phyloP scores from a whole-genome alignment of 2,329 filamentous ascomycete species.

The Epicoccum sorghinum region DNA sequence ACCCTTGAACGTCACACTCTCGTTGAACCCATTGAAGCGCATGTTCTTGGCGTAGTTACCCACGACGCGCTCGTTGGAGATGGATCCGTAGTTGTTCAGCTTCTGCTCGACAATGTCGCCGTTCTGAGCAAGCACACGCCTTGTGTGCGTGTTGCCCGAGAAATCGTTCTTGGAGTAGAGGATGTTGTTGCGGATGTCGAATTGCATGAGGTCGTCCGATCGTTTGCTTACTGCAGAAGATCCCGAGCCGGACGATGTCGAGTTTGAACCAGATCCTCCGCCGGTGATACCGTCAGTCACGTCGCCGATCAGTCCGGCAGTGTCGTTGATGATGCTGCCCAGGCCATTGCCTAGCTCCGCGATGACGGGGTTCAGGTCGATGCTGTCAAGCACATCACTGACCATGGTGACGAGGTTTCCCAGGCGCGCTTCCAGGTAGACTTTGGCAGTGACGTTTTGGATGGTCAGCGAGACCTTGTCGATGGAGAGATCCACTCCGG shows the following conservation, averaged over 20 bases:
- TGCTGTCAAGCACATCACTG: conserved; percentile 61
- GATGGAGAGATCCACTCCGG: conserved; percentile 65
- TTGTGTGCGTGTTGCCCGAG: conserved; percentile 58
- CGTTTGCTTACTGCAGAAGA: conserved; percentile 33
- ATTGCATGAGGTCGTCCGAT: conserved; percentile 44
- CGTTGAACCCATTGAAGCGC: conserved; percentile 60
- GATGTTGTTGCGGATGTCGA: conserved; percentile 62
- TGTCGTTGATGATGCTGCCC: conserved; percentile 54
- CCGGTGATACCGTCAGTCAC: conserved; percentile 25
- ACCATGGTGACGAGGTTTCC: conserved; percentile 67
- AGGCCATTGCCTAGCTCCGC: conserved; percentile 61
- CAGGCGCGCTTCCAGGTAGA: conserved; percentile 64
- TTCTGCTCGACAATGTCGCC: conserved; percentile 61
- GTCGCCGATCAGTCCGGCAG: conserved; percentile 34
- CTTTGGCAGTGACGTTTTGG: conserved; percentile 64
- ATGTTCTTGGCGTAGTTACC: conserved; percentile 60
- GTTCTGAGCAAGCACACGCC: conserved; percentile 62
- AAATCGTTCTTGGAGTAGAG: conserved; percentile 68
- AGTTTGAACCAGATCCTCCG: conserved; percentile 8
- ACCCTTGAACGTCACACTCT: conserved; percentile 49
- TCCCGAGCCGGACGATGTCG: conserved; percentile 9
- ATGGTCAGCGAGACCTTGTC: conserved; percentile 63
- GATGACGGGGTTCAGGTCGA: conserved; percentile 66
- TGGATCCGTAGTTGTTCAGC: conserved; percentile 60
- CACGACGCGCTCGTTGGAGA: conserved; percentile 52